Percentiles rank a stretch among this genome's conserved stretches.
These are phyloP conservation scores for Posidonia oceanica DNA, from an alignment of 116 monocot genomes.

Conservation along the genomic window DNA sequence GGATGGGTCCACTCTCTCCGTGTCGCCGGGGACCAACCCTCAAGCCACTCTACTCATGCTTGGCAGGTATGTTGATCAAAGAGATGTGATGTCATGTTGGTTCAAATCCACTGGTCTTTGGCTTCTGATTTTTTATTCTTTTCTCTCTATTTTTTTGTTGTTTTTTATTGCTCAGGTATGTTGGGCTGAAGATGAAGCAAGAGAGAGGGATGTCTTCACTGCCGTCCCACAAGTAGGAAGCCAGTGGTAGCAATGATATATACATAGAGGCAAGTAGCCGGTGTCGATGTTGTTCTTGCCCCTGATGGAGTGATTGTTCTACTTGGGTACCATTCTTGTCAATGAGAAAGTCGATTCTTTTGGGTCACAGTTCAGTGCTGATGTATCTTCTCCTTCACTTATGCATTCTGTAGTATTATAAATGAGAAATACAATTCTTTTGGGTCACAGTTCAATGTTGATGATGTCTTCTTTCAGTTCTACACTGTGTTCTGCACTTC, in stretches of 20 bases:
- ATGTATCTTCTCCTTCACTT: no score
- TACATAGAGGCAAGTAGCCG: neutral
- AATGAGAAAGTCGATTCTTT: no score
- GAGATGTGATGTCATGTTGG: neutral
- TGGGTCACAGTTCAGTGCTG: no score
- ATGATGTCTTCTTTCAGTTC: no score
- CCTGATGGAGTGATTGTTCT: no score
- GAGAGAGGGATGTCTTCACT: constrained; percentile 19
- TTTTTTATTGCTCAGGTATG: constrained; percentile 30
- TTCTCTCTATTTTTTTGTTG: neutral
- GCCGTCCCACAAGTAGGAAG: neutral
- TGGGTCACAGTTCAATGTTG: no score
- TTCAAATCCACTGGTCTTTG: neutral
- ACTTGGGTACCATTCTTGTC: no score
- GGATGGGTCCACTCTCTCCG: constrained; percentile 53
- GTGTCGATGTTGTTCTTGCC: no score
- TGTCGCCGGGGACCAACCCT: constrained; percentile 83
- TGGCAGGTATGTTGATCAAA: constrained; percentile 38
- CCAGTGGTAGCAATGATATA: neutral
- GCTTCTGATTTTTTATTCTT: neutral
- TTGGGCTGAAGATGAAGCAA: constrained; percentile 48
- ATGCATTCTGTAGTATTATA: no score
- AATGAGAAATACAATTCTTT: no score
- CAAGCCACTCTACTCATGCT: constrained; percentile 91
- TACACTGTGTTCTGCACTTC: no score